These are phyloP conservation scores for Friedmanniomyces simplex DNA, from an alignment of 495 filamentous ascomycete genomes.

Conservation along the genomic window DNA sequence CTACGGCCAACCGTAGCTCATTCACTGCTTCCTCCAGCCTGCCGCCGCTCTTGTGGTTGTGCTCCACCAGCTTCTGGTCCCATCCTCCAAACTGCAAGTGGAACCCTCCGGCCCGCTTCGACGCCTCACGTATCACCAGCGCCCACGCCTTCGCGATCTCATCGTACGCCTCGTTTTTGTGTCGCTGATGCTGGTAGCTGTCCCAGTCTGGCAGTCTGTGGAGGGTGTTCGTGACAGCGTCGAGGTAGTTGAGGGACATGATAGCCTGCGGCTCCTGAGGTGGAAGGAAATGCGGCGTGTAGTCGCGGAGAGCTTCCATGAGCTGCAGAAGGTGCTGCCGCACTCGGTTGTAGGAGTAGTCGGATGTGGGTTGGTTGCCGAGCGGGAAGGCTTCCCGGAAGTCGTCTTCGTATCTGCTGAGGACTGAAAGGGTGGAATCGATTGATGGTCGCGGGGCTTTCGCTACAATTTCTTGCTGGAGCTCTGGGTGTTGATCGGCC, in stretches of 20 bases:
- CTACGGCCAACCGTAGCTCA: conserved; percentile 60
- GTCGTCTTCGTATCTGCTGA: conserved; percentile 67
- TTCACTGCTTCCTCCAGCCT: conserved; percentile 71
- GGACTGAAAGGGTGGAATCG: conserved; percentile 62
- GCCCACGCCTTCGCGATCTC: conserved; percentile 92
- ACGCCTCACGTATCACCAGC: conserved; percentile 79
- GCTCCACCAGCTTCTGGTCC: conserved; percentile 79
- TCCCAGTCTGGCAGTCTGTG: conserved; percentile 83
- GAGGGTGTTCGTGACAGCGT: conserved; percentile 79
- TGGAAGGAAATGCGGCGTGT: conserved; percentile 88
- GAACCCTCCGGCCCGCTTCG: conserved; percentile 85
- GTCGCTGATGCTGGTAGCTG: conserved; percentile 71
- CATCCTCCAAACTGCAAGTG: conserved; percentile 83
- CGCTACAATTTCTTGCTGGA: conserved; percentile 71
- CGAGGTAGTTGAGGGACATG: conserved; percentile 71
- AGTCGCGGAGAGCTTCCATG: conserved; percentile 82
- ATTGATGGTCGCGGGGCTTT: conserved; percentile 78
- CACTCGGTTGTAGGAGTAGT: conserved; percentile 92
- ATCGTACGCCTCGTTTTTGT: conserved; percentile 90
- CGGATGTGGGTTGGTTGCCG: conserved; percentile 68
- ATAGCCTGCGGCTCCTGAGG: conserved; percentile 75
- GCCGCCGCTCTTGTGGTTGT: conserved; percentile 78
- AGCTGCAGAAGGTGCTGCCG: conserved; percentile 68
- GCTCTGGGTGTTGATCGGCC: conserved; percentile 76
- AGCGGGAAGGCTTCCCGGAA: conserved; percentile 77